Evolutionary conservation across 768 basidiomycete species (phyloP).

Genomic region (Pisolithus marmoratus): DNA sequence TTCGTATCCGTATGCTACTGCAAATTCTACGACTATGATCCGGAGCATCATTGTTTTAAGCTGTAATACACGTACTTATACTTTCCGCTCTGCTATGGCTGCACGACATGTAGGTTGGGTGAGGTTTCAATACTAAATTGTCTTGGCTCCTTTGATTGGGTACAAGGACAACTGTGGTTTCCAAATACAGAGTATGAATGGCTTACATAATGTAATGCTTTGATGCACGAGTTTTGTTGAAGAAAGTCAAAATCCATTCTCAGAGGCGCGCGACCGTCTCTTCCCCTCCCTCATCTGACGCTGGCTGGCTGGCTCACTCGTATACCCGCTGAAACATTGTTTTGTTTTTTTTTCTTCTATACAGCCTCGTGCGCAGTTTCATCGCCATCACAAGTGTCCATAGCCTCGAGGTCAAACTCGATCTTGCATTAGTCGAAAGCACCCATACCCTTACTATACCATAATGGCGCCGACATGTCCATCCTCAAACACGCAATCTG

Average conservation of each 20-base stretch:
- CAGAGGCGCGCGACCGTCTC: background rate
- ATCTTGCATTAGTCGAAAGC: background rate
- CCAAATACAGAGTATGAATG: no score
- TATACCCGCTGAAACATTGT: background rate
- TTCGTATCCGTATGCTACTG: background rate
- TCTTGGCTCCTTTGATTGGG: no score
- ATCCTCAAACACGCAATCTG: slow-evolving; percentile 39
- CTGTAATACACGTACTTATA: background rate
- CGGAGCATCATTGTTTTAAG: background rate
- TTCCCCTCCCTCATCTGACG: background rate
- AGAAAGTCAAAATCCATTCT: no score
- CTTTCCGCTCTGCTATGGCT: background rate
- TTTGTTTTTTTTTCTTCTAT: slow-evolving; percentile 2
- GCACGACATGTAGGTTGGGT: no score
- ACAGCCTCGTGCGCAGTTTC: background rate
- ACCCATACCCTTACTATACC: slow-evolving; percentile 2
- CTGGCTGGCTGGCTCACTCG: slow-evolving; percentile 6
- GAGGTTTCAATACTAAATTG: no score
- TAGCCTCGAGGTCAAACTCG: no score
- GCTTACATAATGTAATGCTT: no score
- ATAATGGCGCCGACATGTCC: slow-evolving; percentile 36
- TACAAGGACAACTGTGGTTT: no score
- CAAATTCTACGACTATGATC: background rate
- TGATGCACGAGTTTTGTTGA: no score
- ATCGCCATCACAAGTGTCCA: no score